phyloP scores from a whole-genome alignment of 2,329 filamentous ascomycete species.

The Phialophora verrucosa region DNA sequence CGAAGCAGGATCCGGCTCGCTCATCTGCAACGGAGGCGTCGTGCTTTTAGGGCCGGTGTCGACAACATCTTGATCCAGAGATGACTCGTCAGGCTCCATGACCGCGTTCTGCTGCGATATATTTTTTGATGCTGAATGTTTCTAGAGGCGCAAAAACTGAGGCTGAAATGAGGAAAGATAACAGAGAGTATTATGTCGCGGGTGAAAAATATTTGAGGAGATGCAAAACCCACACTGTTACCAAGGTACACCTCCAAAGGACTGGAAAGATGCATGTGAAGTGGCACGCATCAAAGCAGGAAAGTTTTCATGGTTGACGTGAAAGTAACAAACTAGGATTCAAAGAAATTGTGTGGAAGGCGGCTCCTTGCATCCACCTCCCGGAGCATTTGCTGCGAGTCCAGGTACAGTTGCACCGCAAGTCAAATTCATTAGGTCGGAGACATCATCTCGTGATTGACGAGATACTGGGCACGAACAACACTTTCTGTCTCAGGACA shows the following conservation, averaged over 20 bases:
- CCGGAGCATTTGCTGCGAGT: not conserved
- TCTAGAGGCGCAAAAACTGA: not conserved
- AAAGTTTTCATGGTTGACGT: not conserved
- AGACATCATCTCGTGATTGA: not conserved
- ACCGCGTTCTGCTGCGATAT: not conserved
- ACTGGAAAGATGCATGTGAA: not conserved
- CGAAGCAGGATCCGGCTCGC: not conserved
- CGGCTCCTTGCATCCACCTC: not conserved
- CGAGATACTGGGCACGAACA: not conserved
- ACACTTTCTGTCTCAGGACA: not conserved
- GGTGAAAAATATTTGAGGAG: not conserved
- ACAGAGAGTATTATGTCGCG: not conserved
- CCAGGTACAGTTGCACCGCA: not conserved
- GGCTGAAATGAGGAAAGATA: not conserved
- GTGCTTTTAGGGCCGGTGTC: constrained; percentile 11
- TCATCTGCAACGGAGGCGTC: constrained; percentile 30
- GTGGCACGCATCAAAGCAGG: not conserved
- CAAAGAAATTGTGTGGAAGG: not conserved
- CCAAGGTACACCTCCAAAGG: not conserved
- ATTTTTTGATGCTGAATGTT: not conserved
- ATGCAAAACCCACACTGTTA: not conserved
- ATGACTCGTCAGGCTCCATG: constrained; percentile 31
- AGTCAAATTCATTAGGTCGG: not conserved
- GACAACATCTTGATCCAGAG: constrained; percentile 16
- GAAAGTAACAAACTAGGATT: not conserved